Base-by-base conservation (phyloP, 441 rosid genomes). In the Adansonia gregorii region DNA sequence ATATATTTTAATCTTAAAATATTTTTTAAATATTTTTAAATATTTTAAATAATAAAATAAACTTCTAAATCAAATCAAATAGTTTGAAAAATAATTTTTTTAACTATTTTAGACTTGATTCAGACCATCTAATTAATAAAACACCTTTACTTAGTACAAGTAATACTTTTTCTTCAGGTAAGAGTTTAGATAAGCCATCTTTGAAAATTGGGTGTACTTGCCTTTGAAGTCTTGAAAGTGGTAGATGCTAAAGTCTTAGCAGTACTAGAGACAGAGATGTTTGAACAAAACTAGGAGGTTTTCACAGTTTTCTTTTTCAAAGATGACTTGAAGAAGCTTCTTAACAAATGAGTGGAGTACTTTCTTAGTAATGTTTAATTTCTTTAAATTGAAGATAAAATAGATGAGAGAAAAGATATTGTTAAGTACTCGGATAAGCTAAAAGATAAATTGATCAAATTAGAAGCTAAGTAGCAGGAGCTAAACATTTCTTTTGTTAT, bases 181-280 rank as follows among this genome's bases (percentile, higher is more conserved):
- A 35, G 56, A 65, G 64, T 43, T 76, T 65, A 65, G 78, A 67
- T 66, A 67, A 76, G 59, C 78, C 46, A 67, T 75, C 72, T 51
- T 66, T 66, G 73, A 67, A 76, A 67, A 46, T 20, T 17, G 22
- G 52, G 9, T 43, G 66, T 67, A 24, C 65, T 55, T 76, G 73
- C 41, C 73, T 54, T 54, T 66, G 10, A 76, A 76, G 66, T 27
- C 55, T 27, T 67, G 3, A 66, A 67, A 22, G 0, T 12, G 56
- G 66, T 67, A 67, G 72, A 67, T 76, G 73, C 8, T 31, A 2
- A 31, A 41, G 61, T 67, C 54, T 76, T 55, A 51, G 20, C 65
- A 31, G 41, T 55, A 55, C 20, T 20, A 9, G 11, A 45, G 61
- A 35, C 14, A 46, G 35, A 51, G 12, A 1, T 70, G 7, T 70